Evolutionary conservation across 176 grass and related monocot genomes (phyloP).

Genomic region (Sorghum bicolor): DNA sequence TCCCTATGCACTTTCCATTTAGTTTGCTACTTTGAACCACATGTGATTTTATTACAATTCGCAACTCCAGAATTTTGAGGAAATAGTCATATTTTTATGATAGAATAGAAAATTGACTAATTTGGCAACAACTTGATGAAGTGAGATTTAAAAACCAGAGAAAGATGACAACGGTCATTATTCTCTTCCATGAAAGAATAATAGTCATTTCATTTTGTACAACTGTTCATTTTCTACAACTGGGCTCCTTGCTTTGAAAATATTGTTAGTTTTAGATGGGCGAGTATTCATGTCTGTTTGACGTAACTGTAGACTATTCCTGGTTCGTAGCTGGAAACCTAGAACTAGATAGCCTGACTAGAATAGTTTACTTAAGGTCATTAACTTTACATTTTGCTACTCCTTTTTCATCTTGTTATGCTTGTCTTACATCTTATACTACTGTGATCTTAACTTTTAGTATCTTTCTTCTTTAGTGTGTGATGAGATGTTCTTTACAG

Average conservation of each 20-base stretch:
- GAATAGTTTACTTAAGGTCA: background rate
- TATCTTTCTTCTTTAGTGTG: slow-evolving; percentile 49
- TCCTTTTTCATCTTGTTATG: background rate
- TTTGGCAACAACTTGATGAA: background rate
- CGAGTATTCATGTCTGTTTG: background rate
- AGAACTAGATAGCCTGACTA: background rate
- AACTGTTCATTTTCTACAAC: slow-evolving; percentile 14
- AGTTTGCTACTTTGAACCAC: background rate
- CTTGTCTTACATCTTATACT: background rate
- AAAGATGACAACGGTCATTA: slow-evolving; percentile 1
- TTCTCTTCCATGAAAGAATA: background rate
- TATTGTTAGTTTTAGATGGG: background rate
- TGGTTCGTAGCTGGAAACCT: background rate
- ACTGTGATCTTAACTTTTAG: slow-evolving; percentile 12
- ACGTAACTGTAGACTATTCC: background rate
- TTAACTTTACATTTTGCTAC: background rate
- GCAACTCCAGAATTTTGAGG: background rate
- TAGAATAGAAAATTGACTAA: background rate
- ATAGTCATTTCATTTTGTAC: slow-evolving; percentile 3
- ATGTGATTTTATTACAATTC: background rate
- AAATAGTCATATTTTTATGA: background rate
- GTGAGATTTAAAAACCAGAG: background rate
- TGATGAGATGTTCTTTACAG: slow-evolving; percentile 72
- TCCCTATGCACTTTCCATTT: background rate
- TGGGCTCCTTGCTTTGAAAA: background rate